Evolutionary conservation across 257 asterid genomes (phyloP).

Genomic region (Fraxinus anomala): DNA sequence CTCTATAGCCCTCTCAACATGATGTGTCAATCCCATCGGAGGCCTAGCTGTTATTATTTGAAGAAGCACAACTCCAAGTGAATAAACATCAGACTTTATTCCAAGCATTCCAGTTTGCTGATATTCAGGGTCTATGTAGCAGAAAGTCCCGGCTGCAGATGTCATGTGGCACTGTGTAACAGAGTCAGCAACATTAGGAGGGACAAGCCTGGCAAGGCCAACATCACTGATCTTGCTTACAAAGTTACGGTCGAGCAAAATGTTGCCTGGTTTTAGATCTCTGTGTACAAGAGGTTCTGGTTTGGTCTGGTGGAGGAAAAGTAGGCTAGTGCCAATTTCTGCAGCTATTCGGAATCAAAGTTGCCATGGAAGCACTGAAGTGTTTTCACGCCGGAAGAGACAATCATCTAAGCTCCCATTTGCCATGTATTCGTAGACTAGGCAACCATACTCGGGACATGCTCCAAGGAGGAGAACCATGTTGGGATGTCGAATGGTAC

Average conservation of each 20-base stretch:
- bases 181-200: constrained; percentile 16
- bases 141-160: constrained; percentile 17
- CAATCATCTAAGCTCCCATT: constrained; percentile 21
- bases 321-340: constrained; percentile 17
- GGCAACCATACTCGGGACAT: constrained; percentile 22
- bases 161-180: constrained; percentile 19
- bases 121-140: constrained; percentile 20
- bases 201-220: constrained; percentile 23
- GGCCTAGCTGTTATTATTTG: constrained; percentile 16
- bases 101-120: constrained; percentile 19
- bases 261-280: constrained; percentile 13
- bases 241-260: constrained; percentile 16
- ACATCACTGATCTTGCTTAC: constrained; percentile 18
- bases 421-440: constrained; percentile 16
- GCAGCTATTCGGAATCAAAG: constrained; percentile 14
- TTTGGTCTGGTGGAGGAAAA: constrained; percentile 21
- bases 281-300: constrained; percentile 19
- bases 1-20: constrained; percentile 18
- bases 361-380: constrained; percentile 13
- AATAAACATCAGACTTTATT: constrained; percentile 10
- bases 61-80: constrained; percentile 13
- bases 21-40: constrained; percentile 20
- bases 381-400: constrained; percentile 15
- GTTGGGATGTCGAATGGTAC: constrained; percentile 15
- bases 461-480: constrained; percentile 24